These are phyloP conservation scores for Asclepias syriaca DNA, from an alignment of 257 asterid genomes.

Conservation along the genomic window DNA sequence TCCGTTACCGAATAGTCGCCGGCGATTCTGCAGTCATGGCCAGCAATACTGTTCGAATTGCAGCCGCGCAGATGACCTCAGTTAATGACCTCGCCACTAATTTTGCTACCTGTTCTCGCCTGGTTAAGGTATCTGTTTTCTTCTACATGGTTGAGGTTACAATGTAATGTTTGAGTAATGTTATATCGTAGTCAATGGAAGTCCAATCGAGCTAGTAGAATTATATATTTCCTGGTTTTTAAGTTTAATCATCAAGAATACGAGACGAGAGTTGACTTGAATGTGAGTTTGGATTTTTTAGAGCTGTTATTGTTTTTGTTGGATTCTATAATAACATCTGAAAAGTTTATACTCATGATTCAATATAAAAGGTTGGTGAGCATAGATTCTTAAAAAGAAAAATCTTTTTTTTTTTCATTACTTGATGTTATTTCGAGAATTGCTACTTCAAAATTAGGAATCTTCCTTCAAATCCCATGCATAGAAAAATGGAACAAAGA, in stretches of 20 bases:
- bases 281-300: neutral
- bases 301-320: neutral
- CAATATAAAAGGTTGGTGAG: too few species aligned
- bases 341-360: neutral
- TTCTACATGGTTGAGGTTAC: neutral
- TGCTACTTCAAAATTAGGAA: neutral
- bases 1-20: conserved; percentile 13
- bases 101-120: conserved; percentile 78
- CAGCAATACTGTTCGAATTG: conserved; percentile 49
- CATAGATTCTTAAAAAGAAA: too few species aligned
- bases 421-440: too few species aligned
- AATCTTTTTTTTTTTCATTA: too few species aligned
- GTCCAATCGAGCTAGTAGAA: neutral
- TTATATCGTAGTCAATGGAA: neutral
- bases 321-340: neutral
- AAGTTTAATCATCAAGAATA: neutral
- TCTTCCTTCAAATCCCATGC: neutral
- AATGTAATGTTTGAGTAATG: neutral
- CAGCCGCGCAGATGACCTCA: conserved; percentile 97
- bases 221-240: neutral
- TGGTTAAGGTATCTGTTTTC: conserved; percentile 40
- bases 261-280: neutral
- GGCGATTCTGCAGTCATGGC: conserved; percentile 46
- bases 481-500: neutral
- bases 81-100: conserved; percentile 65